These are phyloP conservation scores for Colletotrichum filicis DNA, from an alignment of 2,329 filamentous ascomycete genomes.

Conservation along the genomic window DNA sequence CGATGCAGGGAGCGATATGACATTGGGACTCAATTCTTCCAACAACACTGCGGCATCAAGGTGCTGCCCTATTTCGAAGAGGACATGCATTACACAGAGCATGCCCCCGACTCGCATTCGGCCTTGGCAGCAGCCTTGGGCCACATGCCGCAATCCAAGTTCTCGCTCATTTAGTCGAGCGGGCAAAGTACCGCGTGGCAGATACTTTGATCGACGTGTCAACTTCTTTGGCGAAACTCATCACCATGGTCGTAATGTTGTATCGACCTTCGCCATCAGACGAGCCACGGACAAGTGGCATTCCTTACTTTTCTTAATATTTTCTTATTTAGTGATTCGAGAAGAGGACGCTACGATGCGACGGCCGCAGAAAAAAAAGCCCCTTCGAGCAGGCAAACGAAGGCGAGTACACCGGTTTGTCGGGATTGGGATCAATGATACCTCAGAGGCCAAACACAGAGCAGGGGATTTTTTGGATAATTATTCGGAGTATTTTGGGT, in stretches of 20 bases:
- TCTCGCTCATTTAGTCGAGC: constrained; percentile 26
- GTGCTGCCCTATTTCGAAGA: constrained; percentile 56
- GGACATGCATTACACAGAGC: constrained; percentile 53
- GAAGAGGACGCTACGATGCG: constrained; percentile 20
- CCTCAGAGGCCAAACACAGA: constrained; percentile 1
- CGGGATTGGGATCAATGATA: constrained; percentile 29
- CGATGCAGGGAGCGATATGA: constrained; percentile 55
- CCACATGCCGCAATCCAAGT: constrained; percentile 30
- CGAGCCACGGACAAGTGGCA: constrained; percentile 18
- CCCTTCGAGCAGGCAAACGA: constrained; percentile 18
- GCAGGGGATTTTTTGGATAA: constrained; percentile 12
- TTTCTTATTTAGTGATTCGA: constrained; percentile 18
- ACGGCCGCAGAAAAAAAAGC: constrained; percentile 21
- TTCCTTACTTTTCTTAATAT: not conserved
- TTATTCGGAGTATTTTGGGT: constrained; percentile 25
- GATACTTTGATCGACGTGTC: not conserved
- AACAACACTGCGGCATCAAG: constrained; percentile 50
- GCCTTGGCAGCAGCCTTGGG: constrained; percentile 33
- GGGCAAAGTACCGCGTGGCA: not conserved
- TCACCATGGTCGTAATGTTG: too few relatives aligned
- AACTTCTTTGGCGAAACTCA: not conserved
- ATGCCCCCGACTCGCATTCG: constrained; percentile 45
- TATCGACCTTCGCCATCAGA: not conserved
- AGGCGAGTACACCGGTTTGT: constrained; percentile 8
- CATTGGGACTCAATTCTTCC: constrained; percentile 48